A percentile compares a stretch with the other conserved stretches of the same genome.
Evolutionary conservation across 257 asterid species (phyloP).

Genomic region (Verbascum thapsus): DNA sequence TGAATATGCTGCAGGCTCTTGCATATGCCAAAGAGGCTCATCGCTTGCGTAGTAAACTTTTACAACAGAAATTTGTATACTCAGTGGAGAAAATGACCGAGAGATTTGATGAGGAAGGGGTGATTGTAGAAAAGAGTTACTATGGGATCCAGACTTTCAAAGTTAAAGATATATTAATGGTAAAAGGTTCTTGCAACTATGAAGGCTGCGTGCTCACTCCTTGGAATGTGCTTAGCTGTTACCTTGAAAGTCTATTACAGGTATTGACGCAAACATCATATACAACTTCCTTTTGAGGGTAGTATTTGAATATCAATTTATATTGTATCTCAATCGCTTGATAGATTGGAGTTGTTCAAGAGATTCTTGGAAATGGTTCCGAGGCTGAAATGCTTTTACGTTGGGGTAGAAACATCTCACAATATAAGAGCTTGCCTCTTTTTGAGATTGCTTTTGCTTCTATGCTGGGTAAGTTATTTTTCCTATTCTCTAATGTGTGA

Average conservation of each 20-base stretch:
- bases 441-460: slow-evolving; percentile 70
- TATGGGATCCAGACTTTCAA: slow-evolving; percentile 57
- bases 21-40: slow-evolving; percentile 88
- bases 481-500: slow-evolving; percentile 24
- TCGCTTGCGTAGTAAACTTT: slow-evolving; percentile 65
- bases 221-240: slow-evolving; percentile 92
- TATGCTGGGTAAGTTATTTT: slow-evolving; percentile 55
- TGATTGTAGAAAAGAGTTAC: slow-evolving; percentile 52
- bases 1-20: slow-evolving; percentile 65
- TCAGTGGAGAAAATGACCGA: slow-evolving; percentile 61
- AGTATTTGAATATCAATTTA: slow-evolving; percentile 23
- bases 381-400: slow-evolving; percentile 76
- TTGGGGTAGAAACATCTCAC: slow-evolving; percentile 86
- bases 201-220: slow-evolving; percentile 73
- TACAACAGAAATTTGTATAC: slow-evolving; percentile 66
- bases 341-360: slow-evolving; percentile 82
- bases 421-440: slow-evolving; percentile 66
- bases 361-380: slow-evolving; percentile 77
- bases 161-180: slow-evolving; percentile 45
- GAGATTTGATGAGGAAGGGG: slow-evolving; percentile 51
- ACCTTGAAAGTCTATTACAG: slow-evolving; percentile 93
- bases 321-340: slow-evolving; percentile 29
- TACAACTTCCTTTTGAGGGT: slow-evolving; percentile 24
- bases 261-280: slow-evolving; percentile 39
- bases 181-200: slow-evolving; percentile 56